Evolutionary conservation across 106 monocot species (phyloP), one percentile per base, ranked within the genome.

Genomic region (Platanthera zijinensis): DNA sequence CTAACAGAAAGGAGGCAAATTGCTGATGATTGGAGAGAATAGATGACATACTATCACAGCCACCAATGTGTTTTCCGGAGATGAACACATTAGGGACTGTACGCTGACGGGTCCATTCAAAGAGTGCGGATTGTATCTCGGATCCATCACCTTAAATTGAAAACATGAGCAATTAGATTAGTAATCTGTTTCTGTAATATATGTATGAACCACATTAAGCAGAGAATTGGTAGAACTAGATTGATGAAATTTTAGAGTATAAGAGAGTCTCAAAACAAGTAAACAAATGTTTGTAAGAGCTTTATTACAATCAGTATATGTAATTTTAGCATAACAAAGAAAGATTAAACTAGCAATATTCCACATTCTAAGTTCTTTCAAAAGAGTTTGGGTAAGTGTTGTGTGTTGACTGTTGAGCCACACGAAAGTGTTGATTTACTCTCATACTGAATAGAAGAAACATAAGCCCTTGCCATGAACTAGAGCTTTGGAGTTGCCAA

Each of bases 11-110:
- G 69, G 45, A 56, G 49, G 53, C 22, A 25, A 7, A 39, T 17
- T 5, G 64, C 6, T 18, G 30, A n/a, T 39, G 9, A 30, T 5
- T 3, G 18, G 21, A 14, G 45, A 19, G 53, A 28, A 48, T 22
- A 48, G 52, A 61, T 8, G 47, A 18, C 84, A 47, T 85, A 95
- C 96, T 81, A 57, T 93, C 93, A 61, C 93, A 97, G 56, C 96
- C 93, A 52, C 96, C 96, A 15, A 93, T 87, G 72, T 97, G 93
- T 11, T 91, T 87, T 47, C 89, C 93, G 46, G 86, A 87, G 45
- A 96, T 86, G 57, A 96, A 93, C 54, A 93, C 87, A 78, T 93
- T 93, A 10, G 96, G 96, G 50, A 97, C 96, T 12, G 93, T 97
- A 46, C 93, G 89, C 61, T 91, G 96, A 8, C 91, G 91, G 10